These are phyloP conservation scores for Alnus glutinosa DNA, from an alignment of 306 rosid species.

Conservation along the genomic window DNA sequence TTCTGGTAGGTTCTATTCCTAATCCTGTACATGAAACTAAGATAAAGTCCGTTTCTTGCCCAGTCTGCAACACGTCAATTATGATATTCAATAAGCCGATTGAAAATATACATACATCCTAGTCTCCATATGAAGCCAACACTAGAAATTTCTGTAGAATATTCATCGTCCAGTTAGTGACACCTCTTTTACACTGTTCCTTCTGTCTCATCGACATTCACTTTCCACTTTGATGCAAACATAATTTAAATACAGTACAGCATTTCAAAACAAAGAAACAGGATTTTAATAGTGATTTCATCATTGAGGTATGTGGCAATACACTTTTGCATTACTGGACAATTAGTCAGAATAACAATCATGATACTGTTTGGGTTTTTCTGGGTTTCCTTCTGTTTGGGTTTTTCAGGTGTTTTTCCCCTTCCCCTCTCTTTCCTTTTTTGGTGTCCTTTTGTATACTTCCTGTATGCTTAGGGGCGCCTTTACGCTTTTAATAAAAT, in stretches of 20 bases:
- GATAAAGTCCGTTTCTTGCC: constrained; percentile 94
- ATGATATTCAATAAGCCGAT: constrained; percentile 24
- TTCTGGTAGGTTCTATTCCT: constrained; percentile 84
- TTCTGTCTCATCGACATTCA: not conserved
- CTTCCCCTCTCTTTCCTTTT: too few species aligned
- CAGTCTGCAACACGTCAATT: constrained; percentile 63
- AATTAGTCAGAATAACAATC: constrained; percentile 18
- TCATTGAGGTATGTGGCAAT: not conserved
- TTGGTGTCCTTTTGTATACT: too few species aligned
- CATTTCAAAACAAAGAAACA: constrained; percentile 13
- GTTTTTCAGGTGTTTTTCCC: too few species aligned
- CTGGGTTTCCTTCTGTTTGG: too few species aligned
- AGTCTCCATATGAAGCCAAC: constrained; percentile 11
- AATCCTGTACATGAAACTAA: constrained; percentile 94
- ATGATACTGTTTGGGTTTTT: constrained; percentile 17
- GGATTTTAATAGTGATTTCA: constrained; percentile 1
- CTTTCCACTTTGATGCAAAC: not conserved
- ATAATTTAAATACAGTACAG: not conserved
- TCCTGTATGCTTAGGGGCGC: too few species aligned
- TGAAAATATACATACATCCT: not conserved
- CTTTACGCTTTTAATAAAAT: too few species aligned
- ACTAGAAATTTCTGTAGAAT: not conserved
- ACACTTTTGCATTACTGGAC: not conserved
- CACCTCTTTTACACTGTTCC: not conserved
- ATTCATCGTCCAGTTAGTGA: constrained; percentile 14